Evolutionary conservation across 495 filamentous ascomycete species (phyloP).

Genomic region (Penicillium robsamsonii): DNA sequence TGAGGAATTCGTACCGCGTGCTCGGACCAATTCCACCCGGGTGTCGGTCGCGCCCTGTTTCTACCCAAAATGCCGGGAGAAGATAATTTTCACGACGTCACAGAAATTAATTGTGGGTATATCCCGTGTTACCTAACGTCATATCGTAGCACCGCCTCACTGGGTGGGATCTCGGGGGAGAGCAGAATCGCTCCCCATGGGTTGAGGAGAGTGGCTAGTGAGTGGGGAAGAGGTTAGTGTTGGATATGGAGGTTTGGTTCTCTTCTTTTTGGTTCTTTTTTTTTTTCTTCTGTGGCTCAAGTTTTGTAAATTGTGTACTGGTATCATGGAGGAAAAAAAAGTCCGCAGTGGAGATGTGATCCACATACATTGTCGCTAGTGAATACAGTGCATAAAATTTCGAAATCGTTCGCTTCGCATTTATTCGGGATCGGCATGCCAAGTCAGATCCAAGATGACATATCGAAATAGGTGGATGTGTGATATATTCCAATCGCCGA

Average conservation of each 20-base stretch:
- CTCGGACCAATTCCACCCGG: neutral
- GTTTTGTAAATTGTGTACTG: neutral
- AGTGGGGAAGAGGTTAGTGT: neutral
- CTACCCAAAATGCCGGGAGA: neutral
- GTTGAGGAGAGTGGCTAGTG: constrained; percentile 8
- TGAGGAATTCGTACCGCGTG: neutral
- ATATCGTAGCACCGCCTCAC: constrained; percentile 11
- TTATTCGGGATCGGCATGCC: constrained; percentile 7
- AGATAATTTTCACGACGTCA: neutral
- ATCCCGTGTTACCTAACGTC: constrained; percentile 7
- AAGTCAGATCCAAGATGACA: constrained; percentile 2
- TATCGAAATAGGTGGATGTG: constrained; percentile 2
- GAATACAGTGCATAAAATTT: neutral
- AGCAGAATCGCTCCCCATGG: neutral
- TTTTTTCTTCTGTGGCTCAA: neutral
- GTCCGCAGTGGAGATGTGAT: neutral
- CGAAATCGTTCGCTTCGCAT: neutral
- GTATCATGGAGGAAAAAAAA: neutral
- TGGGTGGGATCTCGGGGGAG: constrained; percentile 12
- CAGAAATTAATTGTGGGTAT: neutral
- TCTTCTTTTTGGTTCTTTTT: neutral
- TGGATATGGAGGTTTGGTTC: neutral
- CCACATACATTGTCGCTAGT: constrained; percentile 5
- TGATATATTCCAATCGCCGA: neutral
- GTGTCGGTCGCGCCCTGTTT: neutral